Conservation (phyloP, 192 early-diverging fungal genomes). For the Linnemannia zychae region DNA sequence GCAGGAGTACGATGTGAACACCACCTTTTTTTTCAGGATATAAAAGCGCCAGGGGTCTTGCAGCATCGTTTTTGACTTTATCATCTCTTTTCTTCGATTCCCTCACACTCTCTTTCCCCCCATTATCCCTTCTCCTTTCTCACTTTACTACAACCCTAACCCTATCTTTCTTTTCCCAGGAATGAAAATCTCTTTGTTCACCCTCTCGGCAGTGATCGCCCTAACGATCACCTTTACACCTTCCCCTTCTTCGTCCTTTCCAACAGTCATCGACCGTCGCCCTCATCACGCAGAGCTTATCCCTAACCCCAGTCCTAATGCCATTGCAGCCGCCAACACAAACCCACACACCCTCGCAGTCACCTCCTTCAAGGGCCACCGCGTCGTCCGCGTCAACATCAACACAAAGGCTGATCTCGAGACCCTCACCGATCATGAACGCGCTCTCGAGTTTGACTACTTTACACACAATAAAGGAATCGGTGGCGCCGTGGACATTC, state of each 20-base stretch:
- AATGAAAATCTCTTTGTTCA: constrained; percentile 41
- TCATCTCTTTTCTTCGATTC: neutral
- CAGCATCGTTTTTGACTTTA: neutral
- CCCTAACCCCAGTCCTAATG: neutral
- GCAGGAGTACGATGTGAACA: neutral
- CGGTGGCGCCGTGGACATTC: constrained; percentile 54
- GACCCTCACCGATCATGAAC: constrained; percentile 28
- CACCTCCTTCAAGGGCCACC: constrained; percentile 45
- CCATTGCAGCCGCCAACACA: neutral
- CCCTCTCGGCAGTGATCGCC: constrained; percentile 44
- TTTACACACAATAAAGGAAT: constrained; percentile 48
- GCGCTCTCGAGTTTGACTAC: constrained; percentile 24
- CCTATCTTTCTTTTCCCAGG: neutral
- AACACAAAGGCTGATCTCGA: constrained; percentile 36
- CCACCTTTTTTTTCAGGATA: neutral
- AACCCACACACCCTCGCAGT: neutral
- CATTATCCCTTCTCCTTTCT: neutral
- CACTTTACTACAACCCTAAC: neutral
- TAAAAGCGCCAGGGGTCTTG: neutral
- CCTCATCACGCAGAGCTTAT: neutral
- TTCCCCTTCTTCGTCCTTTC: neutral
- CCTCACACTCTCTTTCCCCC: too few relatives aligned
- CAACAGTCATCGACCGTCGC: neutral
- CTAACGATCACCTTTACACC: constrained; percentile 26
- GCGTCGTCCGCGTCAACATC: constrained; percentile 58